Evolutionary conservation across 148 eudicot species (phyloP).

Genomic region (Linanthus parryae): DNA sequence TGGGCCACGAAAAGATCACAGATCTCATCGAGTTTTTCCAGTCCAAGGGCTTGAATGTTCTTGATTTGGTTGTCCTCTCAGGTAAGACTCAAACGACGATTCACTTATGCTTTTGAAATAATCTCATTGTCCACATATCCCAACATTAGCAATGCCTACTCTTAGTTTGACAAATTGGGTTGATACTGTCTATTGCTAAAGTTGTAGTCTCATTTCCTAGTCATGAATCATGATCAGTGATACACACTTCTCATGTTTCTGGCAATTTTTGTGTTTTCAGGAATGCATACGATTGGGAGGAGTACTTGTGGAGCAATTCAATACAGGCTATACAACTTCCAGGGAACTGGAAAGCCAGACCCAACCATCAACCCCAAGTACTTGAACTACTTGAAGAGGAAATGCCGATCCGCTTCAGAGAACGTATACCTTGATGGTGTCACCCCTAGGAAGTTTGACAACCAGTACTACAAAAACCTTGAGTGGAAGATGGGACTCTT

Average conservation of each 20-base stretch:
- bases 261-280: too few species aligned
- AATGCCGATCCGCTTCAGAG: conserved; percentile 45
- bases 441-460: conserved; percentile 52
- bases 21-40: conserved; percentile 17
- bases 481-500: conserved; percentile 54
- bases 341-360: conserved; percentile 53
- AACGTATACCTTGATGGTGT: conserved; percentile 50
- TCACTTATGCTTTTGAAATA: too few species aligned
- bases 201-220: too few species aligned
- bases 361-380: conserved; percentile 37
- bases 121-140: too few species aligned
- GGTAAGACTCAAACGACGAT: too few species aligned
- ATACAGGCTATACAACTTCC: conserved; percentile 42
- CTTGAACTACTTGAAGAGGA: conserved; percentile 58
- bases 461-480: conserved; percentile 48
- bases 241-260: too few species aligned
- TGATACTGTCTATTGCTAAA: too few species aligned
- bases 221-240: too few species aligned
- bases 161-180: too few species aligned
- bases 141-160: too few species aligned
- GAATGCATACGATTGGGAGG: conserved; percentile 74
- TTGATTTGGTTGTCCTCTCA: conserved; percentile 32
- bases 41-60: conserved; percentile 13
- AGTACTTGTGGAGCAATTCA: conserved; percentile 50
- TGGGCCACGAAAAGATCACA: conserved; percentile 31